phyloP scores from a whole-genome alignment of 306 rosid species.

The Prunus armeniaca region DNA sequence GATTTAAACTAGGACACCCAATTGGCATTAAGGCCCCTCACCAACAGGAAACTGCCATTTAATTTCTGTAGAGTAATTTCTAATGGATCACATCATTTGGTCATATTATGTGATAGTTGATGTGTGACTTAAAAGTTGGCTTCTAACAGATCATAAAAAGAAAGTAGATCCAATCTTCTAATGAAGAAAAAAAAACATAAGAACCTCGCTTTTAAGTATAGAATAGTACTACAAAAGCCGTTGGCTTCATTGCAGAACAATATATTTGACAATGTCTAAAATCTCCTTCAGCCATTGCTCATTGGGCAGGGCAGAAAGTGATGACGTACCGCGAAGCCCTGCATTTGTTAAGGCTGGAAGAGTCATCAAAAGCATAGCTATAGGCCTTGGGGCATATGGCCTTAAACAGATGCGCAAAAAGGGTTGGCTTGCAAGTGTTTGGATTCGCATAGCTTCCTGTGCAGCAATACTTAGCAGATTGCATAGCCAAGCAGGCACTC shows the following conservation, averaged over 20 bases:
- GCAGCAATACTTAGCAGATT: slow-evolving; percentile 91
- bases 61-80: not conserved
- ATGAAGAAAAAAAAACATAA: not conserved
- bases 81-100: not conserved
- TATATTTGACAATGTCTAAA: not conserved
- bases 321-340: slow-evolving; percentile 80
- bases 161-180: not conserved
- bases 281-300: not conserved
- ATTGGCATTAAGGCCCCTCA: too few species aligned
- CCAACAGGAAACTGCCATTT: not conserved
- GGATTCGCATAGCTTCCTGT: slow-evolving; percentile 80
- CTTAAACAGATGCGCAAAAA: slow-evolving; percentile 80
- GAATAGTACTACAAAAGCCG: not conserved
- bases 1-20: too few species aligned
- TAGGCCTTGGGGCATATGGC: slow-evolving; percentile 99
- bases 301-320: slow-evolving; percentile 83
- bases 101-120: too few species aligned
- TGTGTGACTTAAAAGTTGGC: not conserved
- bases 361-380: slow-evolving; percentile 90
- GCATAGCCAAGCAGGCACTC: slow-evolving; percentile 97
- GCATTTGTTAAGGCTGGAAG: slow-evolving; percentile 82
- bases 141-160: slow-evolving; percentile 7
- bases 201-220: not conserved
- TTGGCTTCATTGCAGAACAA: not conserved
- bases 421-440: slow-evolving; percentile 78